Base-by-base conservation (phyloP, 495 filamentous ascomycete genomes). In the Sphaerosporella brunnea region DNA sequence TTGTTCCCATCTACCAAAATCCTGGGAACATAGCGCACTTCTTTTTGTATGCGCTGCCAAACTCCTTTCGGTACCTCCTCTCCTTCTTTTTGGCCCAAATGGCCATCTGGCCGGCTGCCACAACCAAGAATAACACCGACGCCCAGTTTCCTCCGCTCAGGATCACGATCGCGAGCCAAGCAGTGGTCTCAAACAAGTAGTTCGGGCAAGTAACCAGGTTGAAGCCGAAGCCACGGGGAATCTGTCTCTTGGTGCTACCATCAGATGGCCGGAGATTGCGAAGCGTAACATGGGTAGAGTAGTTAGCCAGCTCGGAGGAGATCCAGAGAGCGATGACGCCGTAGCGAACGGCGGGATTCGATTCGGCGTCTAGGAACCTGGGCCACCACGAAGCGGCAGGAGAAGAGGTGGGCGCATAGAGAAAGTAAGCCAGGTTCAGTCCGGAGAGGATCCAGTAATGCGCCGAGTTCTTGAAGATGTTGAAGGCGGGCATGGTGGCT, bases 41-140 rank as follows among this genome's bases (percentile, higher is more conserved):
- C 80, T 95, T 95, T 74, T 81, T 82, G 64, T 97, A 97, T 63
- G 76, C 79, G 52, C 81, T 78, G 37, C 79, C 79, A 63, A 95
- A 94, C 62, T 93, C 83, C 64, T 80, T 78, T 48, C 90, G 74
- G 63, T 92, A 87, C 45, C 79, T 76, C 60, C 66, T 71, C 74
- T 97, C 90, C 73, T 94, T 95, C 75, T 86, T 92, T 64, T 69
- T 69, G 8, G 80, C 92, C 90, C 90, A 97, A 43, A 62, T 60
- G 41, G 70, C 71, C 90, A 97, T 96, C 67, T 82, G 80, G 40
- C 63, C 64, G 4, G 68, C 69, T 16, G 80, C 82, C 23, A 80
- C 68, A 23, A 66, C 58, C 37, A 78, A 69, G 60, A 95, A 96
- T 16, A 92, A 37, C 7, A 75, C 63, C 0, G 82, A 78, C 47